Evolutionary conservation across 116 monocot species (phyloP).

Genomic region (Phalaenopsis hybrid): DNA sequence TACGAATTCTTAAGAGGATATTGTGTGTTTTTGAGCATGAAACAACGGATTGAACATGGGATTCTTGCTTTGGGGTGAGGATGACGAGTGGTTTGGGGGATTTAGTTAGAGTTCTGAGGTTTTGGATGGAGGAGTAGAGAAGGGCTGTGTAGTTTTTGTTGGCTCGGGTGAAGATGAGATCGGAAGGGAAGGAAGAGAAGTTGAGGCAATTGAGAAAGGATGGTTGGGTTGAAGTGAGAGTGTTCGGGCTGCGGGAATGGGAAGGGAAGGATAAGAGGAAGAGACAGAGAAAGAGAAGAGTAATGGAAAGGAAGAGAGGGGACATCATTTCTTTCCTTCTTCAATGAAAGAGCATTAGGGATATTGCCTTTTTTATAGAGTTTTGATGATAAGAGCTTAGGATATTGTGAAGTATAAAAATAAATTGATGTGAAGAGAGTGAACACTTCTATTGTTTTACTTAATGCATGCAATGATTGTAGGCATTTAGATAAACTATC

Average conservation of each 20-base stretch:
- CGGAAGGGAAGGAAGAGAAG: neutral
- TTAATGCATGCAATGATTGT: too few relatives aligned
- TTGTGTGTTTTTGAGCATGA: neutral
- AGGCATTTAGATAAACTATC: too few relatives aligned
- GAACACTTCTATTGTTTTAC: too few relatives aligned
- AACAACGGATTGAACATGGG: slow-evolving; percentile 12
- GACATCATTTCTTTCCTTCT: neutral
- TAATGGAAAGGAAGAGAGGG: neutral
- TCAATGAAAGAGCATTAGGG: too few relatives aligned
- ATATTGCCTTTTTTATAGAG: too few relatives aligned
- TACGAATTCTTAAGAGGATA: slow-evolving; percentile 14
- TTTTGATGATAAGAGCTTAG: too few relatives aligned
- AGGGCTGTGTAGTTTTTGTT: neutral
- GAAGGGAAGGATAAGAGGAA: neutral
- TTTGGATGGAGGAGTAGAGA: slow-evolving; percentile 17
- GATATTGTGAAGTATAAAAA: too few relatives aligned
- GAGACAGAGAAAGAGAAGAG: neutral
- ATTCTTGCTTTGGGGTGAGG: slow-evolving; percentile 4
- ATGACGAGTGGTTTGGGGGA: slow-evolving; percentile 9
- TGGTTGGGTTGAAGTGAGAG: neutral
- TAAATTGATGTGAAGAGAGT: too few relatives aligned
- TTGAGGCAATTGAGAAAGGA: slow-evolving; percentile 19
- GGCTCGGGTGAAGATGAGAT: neutral
- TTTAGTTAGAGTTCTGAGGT: neutral
- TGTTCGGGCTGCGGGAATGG: neutral